Conservation (phyloP, 176 grass and related monocot species). For the Musa beccarii region DNA sequence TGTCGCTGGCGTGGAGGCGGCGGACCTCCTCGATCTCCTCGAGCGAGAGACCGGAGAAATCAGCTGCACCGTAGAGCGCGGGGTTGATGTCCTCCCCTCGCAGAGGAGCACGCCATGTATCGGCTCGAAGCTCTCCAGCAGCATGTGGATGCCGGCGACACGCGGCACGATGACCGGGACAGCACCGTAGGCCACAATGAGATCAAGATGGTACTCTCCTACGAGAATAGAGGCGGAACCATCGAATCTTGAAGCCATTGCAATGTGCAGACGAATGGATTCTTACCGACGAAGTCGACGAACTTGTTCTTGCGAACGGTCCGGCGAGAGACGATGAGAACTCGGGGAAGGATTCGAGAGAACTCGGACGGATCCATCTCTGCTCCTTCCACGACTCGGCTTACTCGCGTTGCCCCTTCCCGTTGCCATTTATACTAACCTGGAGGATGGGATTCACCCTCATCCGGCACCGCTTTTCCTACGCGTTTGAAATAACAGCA, state of each 20-base stretch:
- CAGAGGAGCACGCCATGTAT: conserved; percentile 28
- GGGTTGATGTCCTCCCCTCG: conserved; percentile 22
- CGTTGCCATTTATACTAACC: not conserved
- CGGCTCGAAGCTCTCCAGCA: conserved; percentile 26
- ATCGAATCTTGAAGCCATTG: not conserved
- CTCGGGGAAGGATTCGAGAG: conserved; percentile 56
- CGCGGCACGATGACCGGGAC: conserved; percentile 25
- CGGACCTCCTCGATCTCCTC: conserved; percentile 19
- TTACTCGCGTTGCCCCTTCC: not conserved
- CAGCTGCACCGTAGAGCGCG: not conserved
- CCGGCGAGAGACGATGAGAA: conserved; percentile 87
- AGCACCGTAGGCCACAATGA: conserved; percentile 22
- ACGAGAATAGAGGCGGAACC: not conserved
- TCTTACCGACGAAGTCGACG: conserved; percentile 87
- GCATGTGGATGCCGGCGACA: conserved; percentile 13
- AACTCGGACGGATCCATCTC: conserved; percentile 29
- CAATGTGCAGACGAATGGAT: not conserved
- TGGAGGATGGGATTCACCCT: no score
- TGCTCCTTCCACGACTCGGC: not conserved
- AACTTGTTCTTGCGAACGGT: conserved; percentile 94
- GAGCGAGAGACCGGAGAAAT: not conserved
- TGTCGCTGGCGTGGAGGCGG: conserved; percentile 9
- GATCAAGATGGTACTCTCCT: conserved; percentile 28
- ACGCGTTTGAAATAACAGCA: no score
- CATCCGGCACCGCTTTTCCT: no score